These are phyloP conservation scores for Ilex paraguariensis DNA, from an alignment of 305 asterid species.

Conservation along the genomic window DNA sequence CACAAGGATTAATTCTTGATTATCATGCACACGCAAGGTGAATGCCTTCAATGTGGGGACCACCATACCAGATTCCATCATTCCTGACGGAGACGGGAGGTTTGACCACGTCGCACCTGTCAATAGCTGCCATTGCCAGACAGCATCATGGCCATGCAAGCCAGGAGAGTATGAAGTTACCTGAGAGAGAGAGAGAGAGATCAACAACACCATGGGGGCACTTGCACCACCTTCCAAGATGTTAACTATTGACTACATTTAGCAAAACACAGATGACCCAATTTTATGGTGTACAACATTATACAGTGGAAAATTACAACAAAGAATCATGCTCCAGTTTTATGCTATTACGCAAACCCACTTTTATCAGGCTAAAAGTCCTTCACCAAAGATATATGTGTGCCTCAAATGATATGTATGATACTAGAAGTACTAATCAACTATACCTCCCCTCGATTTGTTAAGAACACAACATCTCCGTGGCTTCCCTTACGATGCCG, in stretches of 20 bases:
- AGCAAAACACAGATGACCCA: background rate
- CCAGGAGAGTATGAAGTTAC: conserved; percentile 96
- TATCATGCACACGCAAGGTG: conserved; percentile 65
- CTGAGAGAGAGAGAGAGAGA: conserved; percentile 33
- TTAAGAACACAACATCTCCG: conserved; percentile 87
- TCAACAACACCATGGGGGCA: background rate
- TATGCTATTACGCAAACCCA: no score
- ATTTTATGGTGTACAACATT: no score
- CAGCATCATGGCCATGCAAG: conserved; percentile 72
- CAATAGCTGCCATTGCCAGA: conserved; percentile 91
- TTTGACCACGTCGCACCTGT: conserved; percentile 96
- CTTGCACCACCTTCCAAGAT: no score
- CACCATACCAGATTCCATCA: conserved; percentile 53
- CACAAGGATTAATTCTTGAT: conserved; percentile 71
- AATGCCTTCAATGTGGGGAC: conserved; percentile 86
- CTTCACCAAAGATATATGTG: no score
- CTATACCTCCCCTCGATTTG: conserved; percentile 95
- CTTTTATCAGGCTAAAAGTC: no score
- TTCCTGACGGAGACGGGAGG: conserved; percentile 80
- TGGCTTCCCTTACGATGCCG: conserved; percentile 86
- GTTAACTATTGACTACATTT: conserved; percentile 1
- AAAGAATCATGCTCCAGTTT: no score
- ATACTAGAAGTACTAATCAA: no score
- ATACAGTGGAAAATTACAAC: no score
- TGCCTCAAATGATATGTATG: no score